Evolutionary conservation across 2,329 filamentous ascomycete genomes (phyloP), one percentile per base, ranked within the genome.

Genomic region (Aphanoascus verrucosus): DNA sequence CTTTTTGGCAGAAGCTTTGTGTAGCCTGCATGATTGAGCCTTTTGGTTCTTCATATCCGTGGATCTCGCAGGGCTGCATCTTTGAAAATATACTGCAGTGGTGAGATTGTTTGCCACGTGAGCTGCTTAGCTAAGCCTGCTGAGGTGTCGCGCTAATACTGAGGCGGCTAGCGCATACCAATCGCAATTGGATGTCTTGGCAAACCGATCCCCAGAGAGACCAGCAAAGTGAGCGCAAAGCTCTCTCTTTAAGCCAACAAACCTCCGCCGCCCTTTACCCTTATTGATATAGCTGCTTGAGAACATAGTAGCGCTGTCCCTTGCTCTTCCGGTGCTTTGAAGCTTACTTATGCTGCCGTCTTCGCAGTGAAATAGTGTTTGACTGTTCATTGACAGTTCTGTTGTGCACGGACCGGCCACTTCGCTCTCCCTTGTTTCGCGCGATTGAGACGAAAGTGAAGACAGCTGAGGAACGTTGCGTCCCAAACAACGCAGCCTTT

Each of bases 151-250:
- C 5, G 38, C 38, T 51, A 44, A 35, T 17, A 28, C n/a, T 11
- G 8, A 43, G 14, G 32, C 23, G 15, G 40, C 6, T 51, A 44
- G 49, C 17, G 2, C 1, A 8, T 44, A 17, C 32, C 9, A 9
- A 34, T 50, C 46, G 48, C 47, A 49, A 17, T 49, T 49, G 48
- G 49, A 12, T 31, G 7, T 51, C 40, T 51, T 51, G 49, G 40
- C 49, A 43, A n/a, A 31, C n/a, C 20, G 31, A 28, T 28, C 49
- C 38, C n/a, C 12, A 31, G 32, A 31, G 32, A 19, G 23, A 32
- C 23, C 49, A 37, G 31, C 23, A 19, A n/a, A 43, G 49, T 17
- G 11, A 40, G 28, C 17, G 40, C 43, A 41, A n/a, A n/a, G 23
- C 23, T 28, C 23, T 28, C 23, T 28, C 23, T 3, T 28, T 7